These are phyloP conservation scores for Gnomoniopsis sp. DNA, from an alignment of 2,329 filamentous ascomycete genomes.

Conservation along the genomic window DNA sequence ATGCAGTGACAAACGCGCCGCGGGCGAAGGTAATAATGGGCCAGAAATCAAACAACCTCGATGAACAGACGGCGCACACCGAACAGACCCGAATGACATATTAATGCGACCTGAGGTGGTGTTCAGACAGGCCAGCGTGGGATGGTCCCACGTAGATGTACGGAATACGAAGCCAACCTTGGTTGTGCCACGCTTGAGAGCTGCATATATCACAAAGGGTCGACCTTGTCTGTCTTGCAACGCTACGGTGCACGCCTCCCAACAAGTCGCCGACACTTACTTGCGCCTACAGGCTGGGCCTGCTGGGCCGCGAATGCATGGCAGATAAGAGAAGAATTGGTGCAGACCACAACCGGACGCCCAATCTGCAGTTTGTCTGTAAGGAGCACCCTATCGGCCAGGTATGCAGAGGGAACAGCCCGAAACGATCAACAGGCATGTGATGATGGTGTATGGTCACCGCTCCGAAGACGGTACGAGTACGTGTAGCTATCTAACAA, in stretches of 20 bases:
- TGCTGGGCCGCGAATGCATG: background rate
- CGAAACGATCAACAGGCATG: no score
- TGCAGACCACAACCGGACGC: background rate
- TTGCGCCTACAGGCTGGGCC: background rate
- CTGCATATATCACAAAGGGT: constrained; percentile 7
- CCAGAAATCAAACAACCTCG: background rate
- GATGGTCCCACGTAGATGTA: background rate
- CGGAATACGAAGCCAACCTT: constrained; percentile 9
- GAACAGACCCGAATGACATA: background rate
- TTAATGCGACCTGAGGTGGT: background rate
- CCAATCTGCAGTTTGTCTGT: background rate
- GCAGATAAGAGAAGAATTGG: background rate
- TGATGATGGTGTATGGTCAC: no score
- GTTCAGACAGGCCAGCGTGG: background rate
- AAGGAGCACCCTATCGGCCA: no score
- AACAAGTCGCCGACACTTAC: constrained; percentile 12
- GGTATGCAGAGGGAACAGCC: no score
- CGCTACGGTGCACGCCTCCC: background rate
- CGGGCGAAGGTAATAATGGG: background rate
- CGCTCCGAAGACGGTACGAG: no score
- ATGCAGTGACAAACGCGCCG: background rate
- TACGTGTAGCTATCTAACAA: no score
- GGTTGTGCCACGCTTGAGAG: background rate
- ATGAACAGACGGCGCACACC: no score
- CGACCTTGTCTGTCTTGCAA: constrained; percentile 3